Conservation (phyloP, 2,329 filamentous ascomycete species). For the Penicillium glabrum region DNA sequence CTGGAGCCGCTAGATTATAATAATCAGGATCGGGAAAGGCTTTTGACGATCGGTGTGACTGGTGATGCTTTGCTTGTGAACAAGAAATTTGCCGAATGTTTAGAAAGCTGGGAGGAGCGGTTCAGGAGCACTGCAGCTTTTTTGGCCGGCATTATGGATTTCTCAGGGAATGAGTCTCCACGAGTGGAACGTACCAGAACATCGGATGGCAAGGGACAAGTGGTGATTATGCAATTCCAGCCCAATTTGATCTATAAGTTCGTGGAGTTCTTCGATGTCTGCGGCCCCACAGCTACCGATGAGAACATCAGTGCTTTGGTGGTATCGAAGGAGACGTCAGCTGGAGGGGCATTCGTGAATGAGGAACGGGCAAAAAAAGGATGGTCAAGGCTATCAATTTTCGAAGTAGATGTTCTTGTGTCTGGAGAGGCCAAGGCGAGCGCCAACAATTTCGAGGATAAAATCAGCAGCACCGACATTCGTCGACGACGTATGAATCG, state of each 20-base stretch:
- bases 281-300: conserved; percentile 85
- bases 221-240: conserved; percentile 51
- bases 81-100: conserved; percentile 80
- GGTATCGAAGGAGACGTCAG: conserved; percentile 82
- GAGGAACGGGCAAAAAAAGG: conserved; percentile 72
- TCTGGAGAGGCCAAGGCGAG: conserved; percentile 55
- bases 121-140: conserved; percentile 71
- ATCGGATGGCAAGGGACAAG: conserved; percentile 41
- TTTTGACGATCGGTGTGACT: conserved; percentile 81
- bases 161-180: conserved; percentile 45
- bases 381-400: conserved; percentile 74
- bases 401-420: conserved; percentile 87
- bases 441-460: conserved; percentile 64
- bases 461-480: conserved; percentile 91
- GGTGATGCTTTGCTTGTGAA: conserved; percentile 81
- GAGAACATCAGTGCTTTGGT: conserved; percentile 76
- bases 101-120: conserved; percentile 78
- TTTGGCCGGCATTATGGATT: conserved; percentile 61
- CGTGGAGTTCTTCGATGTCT: conserved; percentile 82
- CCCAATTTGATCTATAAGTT: conserved; percentile 69
- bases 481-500: conserved; percentile 52
- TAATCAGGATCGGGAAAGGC: conserved; percentile 45
- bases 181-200: conserved; percentile 33
- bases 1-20: conserved; percentile 52
- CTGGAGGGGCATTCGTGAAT: conserved; percentile 83